Base-by-base conservation (phyloP, 2,329 filamentous ascomycete genomes). In the Parastagonospora nodorum region DNA sequence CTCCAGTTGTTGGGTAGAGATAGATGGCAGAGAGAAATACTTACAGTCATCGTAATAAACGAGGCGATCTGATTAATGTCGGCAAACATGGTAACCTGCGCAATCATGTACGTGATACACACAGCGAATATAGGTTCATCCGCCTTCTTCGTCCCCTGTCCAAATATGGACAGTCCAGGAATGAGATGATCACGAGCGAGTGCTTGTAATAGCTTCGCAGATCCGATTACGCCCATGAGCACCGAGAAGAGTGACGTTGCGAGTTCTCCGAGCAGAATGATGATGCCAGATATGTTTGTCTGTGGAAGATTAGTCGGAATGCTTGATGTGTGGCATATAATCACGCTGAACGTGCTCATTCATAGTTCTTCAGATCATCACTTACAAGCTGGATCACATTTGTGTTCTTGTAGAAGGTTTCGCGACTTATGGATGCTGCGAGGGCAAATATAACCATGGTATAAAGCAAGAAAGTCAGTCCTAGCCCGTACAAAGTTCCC, bases 11-110 rank as follows among this genome's bases (percentile, higher is more conserved):
- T 6, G 11, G n/a, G n/a, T 15, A 36, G 33, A 8, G 16, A 36
- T 14, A 36, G 11, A 9, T 8, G 12, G 14, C 8, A 15, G 5
- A 36, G 33, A 2, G n/a, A 15, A 15, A n/a, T 14, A 53, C 59
- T 1, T 57, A 64, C 61, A n/a, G 89, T 89, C 89, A 95, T 95
- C 2, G 91, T 93, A 39, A 95, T 90, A 50, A 95, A 86, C 0
- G 90, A 93, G 5, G 91, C 91, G 62, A 96, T 95, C 66, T 90
- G 88, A 69, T 96, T 94, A 59, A 96, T 83, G 64, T 95, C 86
- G 38, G 89, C 88, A 43, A 96, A 82, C 74, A 95, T 87, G 0
- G 90, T 90, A 27, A 92, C 58, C 67, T 96, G 91, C 1, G 90
- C 86, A 48, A 93, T 83, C 3, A 83, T 58, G 65, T 88, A 93